These are phyloP conservation scores for Metschnikowia henanensis DNA, from an alignment of 805 yeast genomes.

Conservation along the genomic window DNA sequence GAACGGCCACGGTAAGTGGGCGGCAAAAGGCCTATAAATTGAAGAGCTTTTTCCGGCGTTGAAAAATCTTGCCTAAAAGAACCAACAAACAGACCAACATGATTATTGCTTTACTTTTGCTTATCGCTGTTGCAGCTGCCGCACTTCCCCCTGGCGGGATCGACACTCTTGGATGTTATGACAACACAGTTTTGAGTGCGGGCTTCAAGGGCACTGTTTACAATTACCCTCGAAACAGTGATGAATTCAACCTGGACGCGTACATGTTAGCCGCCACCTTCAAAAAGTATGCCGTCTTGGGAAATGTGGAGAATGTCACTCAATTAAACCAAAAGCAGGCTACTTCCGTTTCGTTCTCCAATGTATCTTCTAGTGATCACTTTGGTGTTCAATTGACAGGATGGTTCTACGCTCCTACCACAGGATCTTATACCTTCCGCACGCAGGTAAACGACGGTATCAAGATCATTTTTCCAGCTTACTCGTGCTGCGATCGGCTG, in stretches of 20 bases:
- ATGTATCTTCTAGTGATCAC: neutral
- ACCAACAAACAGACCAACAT: too few species aligned
- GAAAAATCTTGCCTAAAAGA: too few species aligned
- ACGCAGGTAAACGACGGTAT: neutral
- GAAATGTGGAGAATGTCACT: neutral
- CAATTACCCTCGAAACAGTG: neutral
- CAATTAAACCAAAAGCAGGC: neutral
- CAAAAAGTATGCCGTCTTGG: neutral
- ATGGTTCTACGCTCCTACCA: neutral
- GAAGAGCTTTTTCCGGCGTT: too few species aligned
- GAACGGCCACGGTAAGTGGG: too few species aligned
- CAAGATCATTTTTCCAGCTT: neutral
- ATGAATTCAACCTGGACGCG: neutral
- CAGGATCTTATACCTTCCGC: neutral
- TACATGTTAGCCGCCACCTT: neutral
- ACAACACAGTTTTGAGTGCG: neutral
- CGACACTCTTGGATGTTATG: neutral
- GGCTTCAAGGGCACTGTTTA: neutral
- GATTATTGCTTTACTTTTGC: neutral
- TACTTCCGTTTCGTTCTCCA: neutral
- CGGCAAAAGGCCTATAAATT: too few species aligned
- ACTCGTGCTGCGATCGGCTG: neutral
- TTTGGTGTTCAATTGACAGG: neutral
- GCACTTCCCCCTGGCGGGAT: neutral
- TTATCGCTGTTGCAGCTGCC: too few species aligned